Evolutionary conservation across 2,329 filamentous ascomycete genomes (phyloP), one percentile per base, ranked within the genome.

Genomic region (Scedosporium minutisporum): DNA sequence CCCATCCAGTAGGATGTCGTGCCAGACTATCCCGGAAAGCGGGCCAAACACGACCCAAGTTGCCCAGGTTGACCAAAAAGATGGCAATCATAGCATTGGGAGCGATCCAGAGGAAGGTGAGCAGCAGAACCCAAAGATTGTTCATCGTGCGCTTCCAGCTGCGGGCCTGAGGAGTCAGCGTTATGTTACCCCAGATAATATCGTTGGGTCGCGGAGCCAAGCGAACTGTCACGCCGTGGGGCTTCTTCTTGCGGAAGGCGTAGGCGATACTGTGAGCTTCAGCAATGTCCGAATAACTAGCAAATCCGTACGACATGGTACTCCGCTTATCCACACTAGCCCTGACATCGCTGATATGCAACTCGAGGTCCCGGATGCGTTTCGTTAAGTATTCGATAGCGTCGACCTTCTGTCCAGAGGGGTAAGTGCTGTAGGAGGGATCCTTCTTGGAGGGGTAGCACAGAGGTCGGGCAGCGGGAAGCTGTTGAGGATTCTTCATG

Each of bases 21-120:
- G 79, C 69, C n/a, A 96, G 77, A 27, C 87, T 84, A 0, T 67
- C 76, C 57, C 87, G 77, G 72, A 99, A 99, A 0, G 75, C 85
- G 0, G 79, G 79, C 93, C 93, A 97, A 0, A 97, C 82, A 16
- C 81, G 78, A 12, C 87, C 93, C 42, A 97, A 75, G 68, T 97
- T 96, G 63, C 78, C 78, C 71, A 99, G 76, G 73, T 96, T 93
- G 71, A 96, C 87, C 27, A 99, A 76, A 74, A 99, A 99, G 63
- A 97, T 88, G 66, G 93, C 91, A 67, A 97, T 97, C 74, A 96
- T 82, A 61, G 93, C 89, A 80, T 99, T 99, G 66, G 95, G 93
- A 3, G 85, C 91, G 65, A 96, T 87, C 89, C 93, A 99, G 6
- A 96, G 71, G 1, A 96, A 64, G 0, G 93, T 97, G 61, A 99